Evolutionary conservation across 2,329 filamentous ascomycete species (phyloP).

Genomic region (Paraphoma sp.): DNA sequence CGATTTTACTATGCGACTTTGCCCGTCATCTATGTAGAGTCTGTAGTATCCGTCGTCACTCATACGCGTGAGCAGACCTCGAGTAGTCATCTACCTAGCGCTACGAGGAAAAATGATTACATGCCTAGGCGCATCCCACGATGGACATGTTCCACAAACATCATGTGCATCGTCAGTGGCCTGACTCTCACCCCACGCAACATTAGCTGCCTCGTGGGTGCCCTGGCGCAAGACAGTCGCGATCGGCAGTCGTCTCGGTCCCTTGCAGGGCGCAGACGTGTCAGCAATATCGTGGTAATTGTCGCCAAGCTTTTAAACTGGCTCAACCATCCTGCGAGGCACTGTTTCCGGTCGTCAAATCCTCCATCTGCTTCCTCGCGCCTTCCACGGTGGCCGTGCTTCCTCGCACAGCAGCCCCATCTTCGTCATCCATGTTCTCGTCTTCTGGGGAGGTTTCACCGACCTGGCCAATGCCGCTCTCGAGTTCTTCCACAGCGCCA

Average conservation of each 20-base stretch:
- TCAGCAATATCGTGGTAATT: conserved; percentile 33
- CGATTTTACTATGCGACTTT: not conserved
- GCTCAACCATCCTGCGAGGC: conserved; percentile 32
- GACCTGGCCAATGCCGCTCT: conserved; percentile 45
- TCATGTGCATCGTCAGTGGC: not conserved
- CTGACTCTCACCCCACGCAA: conserved; percentile 2
- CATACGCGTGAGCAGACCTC: not conserved
- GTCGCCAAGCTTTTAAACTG: conserved; percentile 17
- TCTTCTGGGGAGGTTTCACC: conserved; percentile 42
- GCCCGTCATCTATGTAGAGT: conserved; percentile 1
- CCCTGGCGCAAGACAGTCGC: conserved; percentile 13
- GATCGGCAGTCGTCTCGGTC: conserved; percentile 16
- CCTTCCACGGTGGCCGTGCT: conserved; percentile 33
- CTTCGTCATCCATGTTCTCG: conserved; percentile 20
- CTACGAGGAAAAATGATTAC: conserved; percentile 8
- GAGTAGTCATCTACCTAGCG: conserved; percentile 3
- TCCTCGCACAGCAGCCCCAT: conserved; percentile 19
- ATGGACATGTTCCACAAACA: not conserved
- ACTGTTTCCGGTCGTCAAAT: conserved; percentile 31
- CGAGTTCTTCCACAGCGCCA: conserved; percentile 53
- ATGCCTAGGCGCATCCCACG: conserved; percentile 1
- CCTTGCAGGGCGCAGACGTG: conserved; percentile 17
- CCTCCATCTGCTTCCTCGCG: conserved; percentile 41
- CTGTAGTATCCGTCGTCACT: no score
- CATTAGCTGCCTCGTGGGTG: conserved; percentile 24